Evolutionary conservation across 2,329 filamentous ascomycete species (phyloP).

Genomic region (Fusarium drepaniforme): DNA sequence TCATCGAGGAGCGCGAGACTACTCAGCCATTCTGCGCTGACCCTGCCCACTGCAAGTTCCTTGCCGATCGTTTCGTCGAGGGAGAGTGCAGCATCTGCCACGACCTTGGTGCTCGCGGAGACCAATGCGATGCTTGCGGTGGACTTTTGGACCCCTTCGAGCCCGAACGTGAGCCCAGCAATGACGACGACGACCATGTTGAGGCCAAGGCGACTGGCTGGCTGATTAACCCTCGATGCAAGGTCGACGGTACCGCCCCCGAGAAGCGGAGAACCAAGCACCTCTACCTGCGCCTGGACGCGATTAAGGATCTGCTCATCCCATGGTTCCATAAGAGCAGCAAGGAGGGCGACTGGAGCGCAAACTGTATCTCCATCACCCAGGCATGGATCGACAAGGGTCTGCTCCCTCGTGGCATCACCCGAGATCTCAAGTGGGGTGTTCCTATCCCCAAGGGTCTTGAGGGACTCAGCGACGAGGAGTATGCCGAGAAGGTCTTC

Average conservation of each 20-base stretch:
- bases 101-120: conserved; percentile 77
- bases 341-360: conserved; percentile 80
- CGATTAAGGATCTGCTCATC: conserved; percentile 81
- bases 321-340: conserved; percentile 82
- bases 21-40: conserved; percentile 85
- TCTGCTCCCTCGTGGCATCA: conserved; percentile 88
- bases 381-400: conserved; percentile 87
- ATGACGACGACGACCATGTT: conserved; percentile 47
- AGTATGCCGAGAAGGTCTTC: conserved; percentile 76
- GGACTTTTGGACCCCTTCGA: conserved; percentile 78
- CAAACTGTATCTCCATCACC: conserved; percentile 81
- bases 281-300: conserved; percentile 88
- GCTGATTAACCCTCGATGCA: conserved; percentile 88
- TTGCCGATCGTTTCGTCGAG: conserved; percentile 90
- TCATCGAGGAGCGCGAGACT: conserved; percentile 86
- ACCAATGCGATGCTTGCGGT: conserved; percentile 83
- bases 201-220: conserved; percentile 57
- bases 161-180: conserved; percentile 54
- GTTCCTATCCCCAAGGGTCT: conserved; percentile 64
- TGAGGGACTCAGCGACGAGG: conserved; percentile 64
- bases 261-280: conserved; percentile 88
- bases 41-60: conserved; percentile 78
- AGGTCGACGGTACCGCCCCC: conserved; percentile 87
- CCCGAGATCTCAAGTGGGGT: conserved; percentile 93
- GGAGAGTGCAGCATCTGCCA: conserved; percentile 81